phyloP scores from a whole-genome alignment of 2,329 filamentous ascomycete genomes.

The Fusarium beomiforme region DNA sequence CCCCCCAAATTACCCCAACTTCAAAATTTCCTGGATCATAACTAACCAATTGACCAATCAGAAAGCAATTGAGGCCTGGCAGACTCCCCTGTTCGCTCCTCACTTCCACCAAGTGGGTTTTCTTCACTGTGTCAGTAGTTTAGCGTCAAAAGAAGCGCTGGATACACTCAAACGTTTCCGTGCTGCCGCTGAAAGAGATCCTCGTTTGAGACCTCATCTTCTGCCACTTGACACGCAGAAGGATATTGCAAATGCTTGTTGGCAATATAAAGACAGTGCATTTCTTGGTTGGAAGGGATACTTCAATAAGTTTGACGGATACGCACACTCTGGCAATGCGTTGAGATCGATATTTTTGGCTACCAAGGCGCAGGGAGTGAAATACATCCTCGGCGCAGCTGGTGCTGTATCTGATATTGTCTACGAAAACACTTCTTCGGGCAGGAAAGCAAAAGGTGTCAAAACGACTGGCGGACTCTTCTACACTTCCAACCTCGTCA shows the following conservation, averaged over 20 bases:
- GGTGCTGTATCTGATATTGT: conserved; percentile 43
- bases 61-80: conserved; percentile 64
- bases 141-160: conserved; percentile 58
- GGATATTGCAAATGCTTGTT: conserved; percentile 54
- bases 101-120: conserved; percentile 56
- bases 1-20: neutral
- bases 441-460: conserved; percentile 21
- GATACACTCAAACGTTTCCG: conserved; percentile 56
- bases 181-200: conserved; percentile 52
- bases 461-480: conserved; percentile 22
- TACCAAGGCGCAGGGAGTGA: conserved; percentile 44
- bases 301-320: conserved; percentile 65
- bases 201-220: conserved; percentile 54
- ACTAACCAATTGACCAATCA: neutral
- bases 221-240: conserved; percentile 47
- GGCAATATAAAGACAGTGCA: conserved; percentile 60
- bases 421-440: conserved; percentile 23
- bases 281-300: conserved; percentile 65
- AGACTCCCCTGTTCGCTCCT: conserved; percentile 60
- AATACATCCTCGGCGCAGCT: conserved; percentile 39
- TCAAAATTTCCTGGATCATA: neutral
- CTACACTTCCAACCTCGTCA: conserved; percentile 50
- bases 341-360: conserved; percentile 58
- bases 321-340: conserved; percentile 65
- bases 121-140: conserved; percentile 60